Percentiles rank a stretch among this genome's conserved stretches.
phyloP scores from a whole-genome alignment of 2,329 filamentous ascomycete species.

The Trichoderma harzianum region DNA sequence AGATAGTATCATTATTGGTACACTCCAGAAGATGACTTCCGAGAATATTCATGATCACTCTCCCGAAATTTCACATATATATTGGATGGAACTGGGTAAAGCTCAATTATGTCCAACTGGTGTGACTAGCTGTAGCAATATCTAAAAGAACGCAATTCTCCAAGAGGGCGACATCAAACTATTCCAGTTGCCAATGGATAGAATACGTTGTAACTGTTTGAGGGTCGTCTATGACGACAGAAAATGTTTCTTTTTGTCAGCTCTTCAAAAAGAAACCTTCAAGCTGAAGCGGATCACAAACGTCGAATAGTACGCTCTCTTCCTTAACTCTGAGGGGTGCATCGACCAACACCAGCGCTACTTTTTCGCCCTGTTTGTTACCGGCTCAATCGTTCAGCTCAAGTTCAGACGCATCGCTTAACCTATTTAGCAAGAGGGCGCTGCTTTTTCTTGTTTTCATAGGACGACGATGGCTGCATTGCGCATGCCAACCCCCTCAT shows the following conservation, averaged over 20 bases:
- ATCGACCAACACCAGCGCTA: neutral
- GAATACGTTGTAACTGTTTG: rapidly evolving
- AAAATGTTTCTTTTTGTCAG: neutral
- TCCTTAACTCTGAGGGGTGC: neutral
- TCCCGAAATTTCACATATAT: neutral
- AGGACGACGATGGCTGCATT: neutral
- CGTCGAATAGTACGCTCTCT: neutral
- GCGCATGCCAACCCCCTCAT: neutral
- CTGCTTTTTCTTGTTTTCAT: neutral
- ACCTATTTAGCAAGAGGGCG: neutral
- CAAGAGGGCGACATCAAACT: neutral
- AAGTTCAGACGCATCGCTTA: neutral
- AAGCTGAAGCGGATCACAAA: neutral
- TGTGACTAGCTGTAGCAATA: too few relatives aligned
- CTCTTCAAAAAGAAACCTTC: neutral
- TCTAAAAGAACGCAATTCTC: too few relatives aligned
- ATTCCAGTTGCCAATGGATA: neutral
- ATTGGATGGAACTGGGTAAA: neutral
- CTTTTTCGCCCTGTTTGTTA: neutral
- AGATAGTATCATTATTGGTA: neutral
- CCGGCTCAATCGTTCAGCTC: neutral
- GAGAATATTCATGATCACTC: neutral
- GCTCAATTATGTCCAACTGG: neutral
- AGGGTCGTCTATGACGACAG: neutral
- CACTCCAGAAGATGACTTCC: neutral